phyloP scores from a whole-genome alignment of 495 filamentous ascomycete genomes.

The Aspergillus leporis region DNA sequence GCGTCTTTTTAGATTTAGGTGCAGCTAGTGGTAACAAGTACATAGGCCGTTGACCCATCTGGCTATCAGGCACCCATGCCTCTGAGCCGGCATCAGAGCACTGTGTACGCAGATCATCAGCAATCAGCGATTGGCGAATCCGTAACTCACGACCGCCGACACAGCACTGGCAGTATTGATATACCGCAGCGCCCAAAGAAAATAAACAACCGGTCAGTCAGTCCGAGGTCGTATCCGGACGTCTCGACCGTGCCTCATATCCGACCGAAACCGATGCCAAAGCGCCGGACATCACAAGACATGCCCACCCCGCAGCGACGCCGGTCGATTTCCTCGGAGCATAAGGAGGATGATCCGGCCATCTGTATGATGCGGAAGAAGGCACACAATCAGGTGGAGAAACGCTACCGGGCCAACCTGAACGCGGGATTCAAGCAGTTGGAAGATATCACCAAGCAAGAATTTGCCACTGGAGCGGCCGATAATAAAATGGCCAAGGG shows the following conservation, averaged over 20 bases:
- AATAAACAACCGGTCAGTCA: neutral
- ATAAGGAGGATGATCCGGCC: neutral
- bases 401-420: neutral
- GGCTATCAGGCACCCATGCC: neutral
- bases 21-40: no score
- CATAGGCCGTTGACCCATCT: neutral
- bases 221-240: neutral
- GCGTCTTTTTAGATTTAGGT: no score
- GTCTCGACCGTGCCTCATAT: neutral
- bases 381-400: conserved; percentile 2
- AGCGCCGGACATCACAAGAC: neutral
- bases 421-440: conserved; percentile 1
- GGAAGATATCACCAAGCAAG: neutral
- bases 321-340: neutral
- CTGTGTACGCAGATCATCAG: neutral
- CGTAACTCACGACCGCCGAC: neutral
- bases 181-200: neutral
- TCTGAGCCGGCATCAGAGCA: neutral
- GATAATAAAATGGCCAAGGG: neutral
- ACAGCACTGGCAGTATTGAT: neutral
- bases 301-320: neutral
- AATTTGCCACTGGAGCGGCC: neutral
- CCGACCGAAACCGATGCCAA: neutral
- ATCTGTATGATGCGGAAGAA: neutral
- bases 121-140: neutral